phyloP scores from a whole-genome alignment of 2,329 filamentous ascomycete species.

The Microdochium trichocladiopsis region DNA sequence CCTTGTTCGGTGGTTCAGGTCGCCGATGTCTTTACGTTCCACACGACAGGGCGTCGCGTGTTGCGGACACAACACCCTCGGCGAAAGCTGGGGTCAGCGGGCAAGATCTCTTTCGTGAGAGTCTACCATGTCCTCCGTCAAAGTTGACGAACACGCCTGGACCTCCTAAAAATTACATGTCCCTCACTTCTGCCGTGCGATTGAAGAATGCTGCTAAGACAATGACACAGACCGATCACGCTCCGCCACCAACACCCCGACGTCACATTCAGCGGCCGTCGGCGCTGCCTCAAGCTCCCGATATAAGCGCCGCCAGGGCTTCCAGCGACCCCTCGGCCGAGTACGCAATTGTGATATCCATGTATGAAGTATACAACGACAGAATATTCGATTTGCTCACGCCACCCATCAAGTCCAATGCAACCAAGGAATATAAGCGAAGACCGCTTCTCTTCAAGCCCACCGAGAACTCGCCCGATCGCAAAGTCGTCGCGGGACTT shows the following conservation, averaged over 20 bases:
- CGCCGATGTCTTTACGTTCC: too few species aligned
- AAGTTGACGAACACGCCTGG: constrained; percentile 22
- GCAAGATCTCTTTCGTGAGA: constrained; percentile 1
- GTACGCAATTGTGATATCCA: constrained; percentile 85
- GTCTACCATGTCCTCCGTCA: constrained; percentile 5
- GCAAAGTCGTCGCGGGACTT: constrained; percentile 90
- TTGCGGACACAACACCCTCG: too few species aligned
- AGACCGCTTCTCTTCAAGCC: constrained; percentile 84
- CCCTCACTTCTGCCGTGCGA: constrained; percentile 35
- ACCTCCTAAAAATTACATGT: constrained; percentile 30
- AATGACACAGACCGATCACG: constrained; percentile 39
- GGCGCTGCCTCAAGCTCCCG: constrained; percentile 65
- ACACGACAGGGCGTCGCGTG: too few species aligned
- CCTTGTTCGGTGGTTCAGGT: constrained; percentile 11
- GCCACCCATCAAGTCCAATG: constrained; percentile 48
- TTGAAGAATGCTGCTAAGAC: constrained; percentile 41
- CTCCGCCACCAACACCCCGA: constrained; percentile 48
- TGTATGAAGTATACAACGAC: constrained; percentile 99
- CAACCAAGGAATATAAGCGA: constrained; percentile 65
- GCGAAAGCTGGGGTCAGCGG: constrained; percentile 10
- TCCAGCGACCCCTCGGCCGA: constrained; percentile 63
- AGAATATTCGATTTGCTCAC: constrained; percentile 91
- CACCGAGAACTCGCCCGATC: constrained; percentile 78
- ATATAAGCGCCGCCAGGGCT: constrained; percentile 64
- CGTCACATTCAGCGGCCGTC: constrained; percentile 62